phyloP scores from a whole-genome alignment of 192 early-diverging fungal genomes.

The Dimargaris cristalligena region DNA sequence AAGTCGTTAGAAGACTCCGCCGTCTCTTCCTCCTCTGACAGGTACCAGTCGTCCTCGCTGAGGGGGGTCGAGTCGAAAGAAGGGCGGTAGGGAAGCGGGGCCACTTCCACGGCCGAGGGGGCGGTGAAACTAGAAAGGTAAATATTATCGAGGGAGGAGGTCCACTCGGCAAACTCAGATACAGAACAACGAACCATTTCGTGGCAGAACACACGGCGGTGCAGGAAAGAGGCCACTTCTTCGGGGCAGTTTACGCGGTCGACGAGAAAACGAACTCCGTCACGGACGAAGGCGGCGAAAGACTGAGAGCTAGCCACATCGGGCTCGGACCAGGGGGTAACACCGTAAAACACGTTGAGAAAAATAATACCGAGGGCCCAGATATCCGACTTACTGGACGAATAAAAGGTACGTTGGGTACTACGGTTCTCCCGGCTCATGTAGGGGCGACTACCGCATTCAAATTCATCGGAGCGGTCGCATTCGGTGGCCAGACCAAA shows the following conservation, averaged over 20 bases:
- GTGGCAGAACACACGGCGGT: constrained; percentile 39
- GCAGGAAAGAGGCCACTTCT: constrained; percentile 39
- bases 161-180: constrained; percentile 33
- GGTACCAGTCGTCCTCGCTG: constrained; percentile 2
- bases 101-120: background rate
- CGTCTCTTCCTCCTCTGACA: constrained; percentile 16
- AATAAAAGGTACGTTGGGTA: constrained; percentile 34
- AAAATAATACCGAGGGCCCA: constrained; percentile 62
- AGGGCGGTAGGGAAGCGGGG: background rate
- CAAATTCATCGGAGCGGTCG: constrained; percentile 62
- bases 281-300: constrained; percentile 39
- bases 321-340: constrained; percentile 56
- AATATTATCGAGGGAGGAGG: constrained; percentile 21
- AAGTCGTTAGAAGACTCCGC: constrained; percentile 15
- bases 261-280: constrained; percentile 40
- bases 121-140: constrained; percentile 17
- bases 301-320: constrained; percentile 35
- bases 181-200: constrained; percentile 33
- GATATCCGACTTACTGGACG: constrained; percentile 41
- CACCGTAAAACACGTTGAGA: constrained; percentile 50
- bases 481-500: constrained; percentile 84
- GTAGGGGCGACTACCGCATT: constrained; percentile 67
- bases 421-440: constrained; percentile 52
- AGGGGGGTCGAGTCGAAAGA: background rate
- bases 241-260: constrained; percentile 33